Conservation (phyloP, 768 basidiomycete species). For the Heimioporus sp. region DNA sequence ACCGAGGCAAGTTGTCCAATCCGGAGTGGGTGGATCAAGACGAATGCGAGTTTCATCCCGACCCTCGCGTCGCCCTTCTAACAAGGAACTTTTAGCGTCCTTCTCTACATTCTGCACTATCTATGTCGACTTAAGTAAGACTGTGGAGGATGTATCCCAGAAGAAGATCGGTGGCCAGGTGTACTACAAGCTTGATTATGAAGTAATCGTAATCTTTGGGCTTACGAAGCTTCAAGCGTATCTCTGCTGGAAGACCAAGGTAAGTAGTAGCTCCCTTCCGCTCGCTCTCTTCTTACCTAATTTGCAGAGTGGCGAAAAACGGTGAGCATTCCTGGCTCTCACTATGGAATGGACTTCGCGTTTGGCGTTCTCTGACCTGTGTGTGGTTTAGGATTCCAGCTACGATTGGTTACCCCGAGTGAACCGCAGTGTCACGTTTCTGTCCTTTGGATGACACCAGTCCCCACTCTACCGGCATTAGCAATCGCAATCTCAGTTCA, state of each 20-base stretch:
- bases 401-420: not conserved
- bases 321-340: not conserved
- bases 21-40: constrained; percentile 17
- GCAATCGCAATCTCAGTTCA: too few relatives aligned
- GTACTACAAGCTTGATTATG: constrained; percentile 13
- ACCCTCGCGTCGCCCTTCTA: not conserved
- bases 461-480: too few relatives aligned
- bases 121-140: not conserved
- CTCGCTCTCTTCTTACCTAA: not conserved
- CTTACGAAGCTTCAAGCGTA: constrained; percentile 7
- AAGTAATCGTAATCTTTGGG: constrained; percentile 12
- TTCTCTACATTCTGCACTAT: constrained; percentile 7
- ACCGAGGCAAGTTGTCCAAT: constrained; percentile 5
- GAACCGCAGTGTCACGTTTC: too few relatives aligned
- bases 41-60: not conserved
- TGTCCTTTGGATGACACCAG: too few relatives aligned
- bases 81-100: not conserved
- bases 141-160: not conserved
- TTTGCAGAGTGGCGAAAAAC: constrained; percentile 1
- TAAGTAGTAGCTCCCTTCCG: not conserved
- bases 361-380: not conserved
- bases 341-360: too few relatives aligned
- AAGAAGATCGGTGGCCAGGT: not conserved
- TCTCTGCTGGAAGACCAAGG: constrained; percentile 8
- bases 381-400: not conserved